Percentiles rank a stretch among this genome's conserved stretches.
Conservation (phyloP, 768 basidiomycete genomes). For the Psilocybe cubensis region DNA sequence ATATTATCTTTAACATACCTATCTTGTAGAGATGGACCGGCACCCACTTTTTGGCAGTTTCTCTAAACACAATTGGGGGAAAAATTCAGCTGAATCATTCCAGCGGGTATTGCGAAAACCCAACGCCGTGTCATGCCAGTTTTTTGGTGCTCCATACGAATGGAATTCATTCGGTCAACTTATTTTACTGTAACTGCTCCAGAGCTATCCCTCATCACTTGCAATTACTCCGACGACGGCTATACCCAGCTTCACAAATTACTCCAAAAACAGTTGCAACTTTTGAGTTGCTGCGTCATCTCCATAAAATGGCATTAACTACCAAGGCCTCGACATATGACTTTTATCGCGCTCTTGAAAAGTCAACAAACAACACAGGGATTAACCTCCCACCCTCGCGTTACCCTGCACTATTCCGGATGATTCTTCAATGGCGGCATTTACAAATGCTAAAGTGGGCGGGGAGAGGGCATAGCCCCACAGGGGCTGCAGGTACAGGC, state of each 20-base stretch:
- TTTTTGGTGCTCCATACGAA: constrained; percentile 25
- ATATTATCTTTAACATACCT: not conserved
- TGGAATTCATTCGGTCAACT: constrained; percentile 23
- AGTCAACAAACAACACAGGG: no score
- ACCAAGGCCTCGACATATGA: not conserved
- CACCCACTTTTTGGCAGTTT: not conserved
- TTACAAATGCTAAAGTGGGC: constrained; percentile 26
- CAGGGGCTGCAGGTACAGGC: constrained; percentile 16
- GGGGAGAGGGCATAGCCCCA: constrained; percentile 21
- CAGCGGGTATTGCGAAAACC: not conserved
- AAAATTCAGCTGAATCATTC: constrained; percentile 9
- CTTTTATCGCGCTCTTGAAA: not conserved
- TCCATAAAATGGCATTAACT: not conserved
- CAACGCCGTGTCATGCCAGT: not conserved
- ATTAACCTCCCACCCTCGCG: constrained; percentile 8
- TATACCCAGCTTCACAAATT: not conserved
- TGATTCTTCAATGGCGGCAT: constrained; percentile 22
- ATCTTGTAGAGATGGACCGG: constrained; percentile 1
- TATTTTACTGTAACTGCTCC: constrained; percentile 12
- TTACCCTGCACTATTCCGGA: constrained; percentile 17
- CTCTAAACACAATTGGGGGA: constrained; percentile 5
- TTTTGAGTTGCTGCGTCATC: not conserved
- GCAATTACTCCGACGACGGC: not conserved
- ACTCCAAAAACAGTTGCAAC: not conserved
- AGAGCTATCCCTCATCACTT: not conserved